Evolutionary conservation across 1,139 yeast genomes (phyloP), one percentile per base, ranked within the genome.

Genomic region (Sugiyamaella novakii): DNA sequence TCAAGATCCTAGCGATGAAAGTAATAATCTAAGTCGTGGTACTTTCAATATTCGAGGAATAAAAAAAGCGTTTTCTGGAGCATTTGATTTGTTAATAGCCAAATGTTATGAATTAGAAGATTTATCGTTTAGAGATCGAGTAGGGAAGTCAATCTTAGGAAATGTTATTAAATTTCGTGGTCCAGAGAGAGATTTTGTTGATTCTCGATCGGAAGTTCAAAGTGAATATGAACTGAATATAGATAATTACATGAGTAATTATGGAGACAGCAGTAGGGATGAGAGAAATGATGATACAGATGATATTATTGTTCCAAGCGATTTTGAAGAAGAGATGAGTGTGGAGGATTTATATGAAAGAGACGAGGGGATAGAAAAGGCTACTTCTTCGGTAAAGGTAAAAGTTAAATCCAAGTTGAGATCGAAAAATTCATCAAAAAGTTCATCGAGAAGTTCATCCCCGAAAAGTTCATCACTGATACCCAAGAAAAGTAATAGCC

Each of bases 61-160:
- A 53, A 87, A 86, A 61, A 83, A 87, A 59, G 88, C 97, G 0
- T 89, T 92, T 71, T 84, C 86, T 8, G 97, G 96, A 27, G 98
- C 98, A 0, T 91, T 78, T 66, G 96, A 88, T 62, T 66, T 89
- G 45, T 70, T 92, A 35, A 80, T 83, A 1, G 52, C 56, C 11
- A 53, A 59, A 28, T 60, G 65, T 44, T 62, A 61, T 37, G 79
- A 76, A 38, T 56, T 77, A 50, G 73, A 75, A 49, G 54, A 58
- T 12, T 81, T 88, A 1, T 73, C 87, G 0, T 84, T 83, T 64
- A 84, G 79, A 60, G 77, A 79, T 38, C 71, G 96, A 51, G 61
- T 83, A 8, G 92, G 92, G 0, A 79, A 80, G 64, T 85, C 88
- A 58, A 84, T 88, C 17, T 67, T 88, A 48, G 96, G 96, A 2